A percentile compares a stretch with the other conserved stretches of the same genome.
phyloP scores from a whole-genome alignment of 768 basidiomycete genomes.

The Fomitopsis pulvina region DNA sequence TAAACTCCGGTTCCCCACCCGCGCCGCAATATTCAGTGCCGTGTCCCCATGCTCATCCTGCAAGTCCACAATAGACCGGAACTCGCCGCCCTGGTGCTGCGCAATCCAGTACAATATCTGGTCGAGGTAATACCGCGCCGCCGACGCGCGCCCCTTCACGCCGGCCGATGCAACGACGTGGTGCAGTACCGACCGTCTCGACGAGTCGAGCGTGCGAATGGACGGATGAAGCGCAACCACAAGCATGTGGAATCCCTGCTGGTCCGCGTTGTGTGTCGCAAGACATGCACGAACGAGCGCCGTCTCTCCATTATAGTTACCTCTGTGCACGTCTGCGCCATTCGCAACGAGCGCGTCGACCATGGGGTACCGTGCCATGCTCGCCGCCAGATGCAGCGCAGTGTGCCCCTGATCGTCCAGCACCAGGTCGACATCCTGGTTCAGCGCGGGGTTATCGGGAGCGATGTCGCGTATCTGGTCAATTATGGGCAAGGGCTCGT shows the following conservation, averaged over 20 bases:
- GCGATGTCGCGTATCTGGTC: constrained; percentile 61
- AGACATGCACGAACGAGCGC: constrained; percentile 89
- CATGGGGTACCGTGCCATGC: constrained; percentile 64
- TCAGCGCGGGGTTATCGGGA: constrained; percentile 29
- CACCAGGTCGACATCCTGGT: constrained; percentile 67
- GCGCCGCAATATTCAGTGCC: constrained; percentile 88
- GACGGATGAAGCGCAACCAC: constrained; percentile 61
- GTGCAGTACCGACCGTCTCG: constrained; percentile 81
- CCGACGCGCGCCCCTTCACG: constrained; percentile 77
- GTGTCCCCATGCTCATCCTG: constrained; percentile 97
- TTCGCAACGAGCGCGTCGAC: constrained; percentile 63
- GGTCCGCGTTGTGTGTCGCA: constrained; percentile 80
- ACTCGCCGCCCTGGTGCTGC: constrained; percentile 67
- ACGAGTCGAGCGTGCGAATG: constrained; percentile 84
- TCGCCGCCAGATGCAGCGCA: constrained; percentile 88
- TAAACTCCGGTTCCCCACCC: constrained; percentile 85
- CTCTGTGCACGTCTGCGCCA: constrained; percentile 86
- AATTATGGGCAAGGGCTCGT: constrained; percentile 58
- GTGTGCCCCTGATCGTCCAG: constrained; percentile 95
- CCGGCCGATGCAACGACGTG: constrained; percentile 90
- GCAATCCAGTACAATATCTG: constrained; percentile 85
- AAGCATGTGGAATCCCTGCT: constrained; percentile 63
- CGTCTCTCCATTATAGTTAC: constrained; percentile 92
- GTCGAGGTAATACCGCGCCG: constrained; percentile 89
- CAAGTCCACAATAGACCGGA: constrained; percentile 76